Percentiles rank a stretch among this genome's conserved stretches.
Evolutionary conservation across 2,329 filamentous ascomycete genomes (phyloP).

Genomic region (Cladosporium colombiae): DNA sequence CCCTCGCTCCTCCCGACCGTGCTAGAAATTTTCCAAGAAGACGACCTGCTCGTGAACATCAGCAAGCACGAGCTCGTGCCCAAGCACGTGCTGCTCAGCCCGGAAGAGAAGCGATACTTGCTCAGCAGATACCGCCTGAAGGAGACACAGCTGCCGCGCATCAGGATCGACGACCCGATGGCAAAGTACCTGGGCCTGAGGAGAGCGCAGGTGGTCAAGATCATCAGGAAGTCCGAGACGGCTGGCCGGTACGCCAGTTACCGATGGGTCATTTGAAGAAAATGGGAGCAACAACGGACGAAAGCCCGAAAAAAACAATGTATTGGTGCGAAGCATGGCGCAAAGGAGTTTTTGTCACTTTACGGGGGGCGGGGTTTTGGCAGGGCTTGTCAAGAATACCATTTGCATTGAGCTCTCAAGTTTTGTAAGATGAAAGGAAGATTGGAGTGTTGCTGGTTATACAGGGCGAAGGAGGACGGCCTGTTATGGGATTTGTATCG

Average conservation of each 20-base stretch:
- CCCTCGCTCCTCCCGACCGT: slow-evolving; percentile 74
- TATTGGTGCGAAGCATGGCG: slow-evolving; percentile 22
- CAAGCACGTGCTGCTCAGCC: slow-evolving; percentile 84
- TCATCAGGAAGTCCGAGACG: slow-evolving; percentile 92
- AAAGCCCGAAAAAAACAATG: slow-evolving; percentile 2
- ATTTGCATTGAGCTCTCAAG: slow-evolving; percentile 5
- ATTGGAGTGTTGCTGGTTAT: neutral
- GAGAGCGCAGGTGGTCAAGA: slow-evolving; percentile 95
- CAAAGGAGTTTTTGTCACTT: slow-evolving; percentile 17
- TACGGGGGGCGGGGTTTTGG: slow-evolving; percentile 5
- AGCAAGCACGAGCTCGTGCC: slow-evolving; percentile 96
- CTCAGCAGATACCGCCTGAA: slow-evolving; percentile 90
- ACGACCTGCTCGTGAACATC: slow-evolving; percentile 96
- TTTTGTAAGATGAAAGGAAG: slow-evolving; percentile 16
- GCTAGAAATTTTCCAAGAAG: slow-evolving; percentile 94
- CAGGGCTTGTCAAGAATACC: slow-evolving; percentile 3
- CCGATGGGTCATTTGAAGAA: slow-evolving; percentile 60
- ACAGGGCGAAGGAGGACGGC: neutral
- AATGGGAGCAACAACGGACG: neutral
- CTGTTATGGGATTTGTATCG: neutral
- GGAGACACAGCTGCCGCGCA: slow-evolving; percentile 93
- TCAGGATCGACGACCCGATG: slow-evolving; percentile 88
- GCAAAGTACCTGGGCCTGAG: slow-evolving; percentile 87
- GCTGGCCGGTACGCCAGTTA: slow-evolving; percentile 97
- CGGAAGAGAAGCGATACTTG: slow-evolving; percentile 83